Percentiles rank a stretch among this genome's conserved stretches.
Conservation (phyloP, 352 stramenopile species). For the Phytophthora cajani region DNA sequence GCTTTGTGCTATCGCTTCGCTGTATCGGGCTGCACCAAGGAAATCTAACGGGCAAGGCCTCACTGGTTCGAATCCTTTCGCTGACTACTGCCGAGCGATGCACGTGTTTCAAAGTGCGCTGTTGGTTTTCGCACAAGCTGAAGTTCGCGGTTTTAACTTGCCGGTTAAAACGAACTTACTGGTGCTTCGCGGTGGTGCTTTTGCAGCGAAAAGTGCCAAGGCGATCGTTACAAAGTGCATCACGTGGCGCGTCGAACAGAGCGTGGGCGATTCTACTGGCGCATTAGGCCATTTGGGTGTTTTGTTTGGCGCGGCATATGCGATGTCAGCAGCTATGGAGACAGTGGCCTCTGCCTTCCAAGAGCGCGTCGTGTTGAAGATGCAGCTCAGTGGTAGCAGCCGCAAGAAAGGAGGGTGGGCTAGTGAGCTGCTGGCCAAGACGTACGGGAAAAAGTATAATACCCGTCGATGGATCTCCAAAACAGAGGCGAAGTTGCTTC, state of each 20-base stretch:
- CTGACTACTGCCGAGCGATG: conserved; percentile 48
- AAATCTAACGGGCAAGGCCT: conserved; percentile 17
- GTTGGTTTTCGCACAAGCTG: conserved; percentile 55
- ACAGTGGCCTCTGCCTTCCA: conserved; percentile 55
- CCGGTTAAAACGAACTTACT: conserved; percentile 61
- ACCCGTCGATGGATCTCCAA: conserved; percentile 68
- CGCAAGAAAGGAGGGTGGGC: conserved; percentile 49
- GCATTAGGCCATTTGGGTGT: conserved; percentile 52
- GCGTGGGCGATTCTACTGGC: conserved; percentile 33
- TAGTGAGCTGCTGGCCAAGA: conserved; percentile 61
- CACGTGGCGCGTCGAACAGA: conserved; percentile 54
- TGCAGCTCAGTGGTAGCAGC: conserved; percentile 53
- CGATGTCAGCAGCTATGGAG: conserved; percentile 50
- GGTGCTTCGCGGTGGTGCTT: conserved; percentile 46
- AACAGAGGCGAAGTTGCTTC: conserved; percentile 62
- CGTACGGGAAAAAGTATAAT: conserved; percentile 61
- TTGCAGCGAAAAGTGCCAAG: conserved; percentile 45
- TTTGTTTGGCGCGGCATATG: conserved; percentile 46
- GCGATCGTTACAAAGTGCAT: conserved; percentile 50
- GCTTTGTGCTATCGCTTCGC: conserved; percentile 57
- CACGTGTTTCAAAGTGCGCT: conserved; percentile 50
- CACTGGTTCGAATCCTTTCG: conserved; percentile 45
- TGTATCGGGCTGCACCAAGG: conserved; percentile 47
- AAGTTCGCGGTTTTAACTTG: conserved; percentile 59
- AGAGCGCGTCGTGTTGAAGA: conserved; percentile 71